Evolutionary conservation across 805 yeast genomes (phyloP).

Genomic region (Ascoidea rubescens): DNA sequence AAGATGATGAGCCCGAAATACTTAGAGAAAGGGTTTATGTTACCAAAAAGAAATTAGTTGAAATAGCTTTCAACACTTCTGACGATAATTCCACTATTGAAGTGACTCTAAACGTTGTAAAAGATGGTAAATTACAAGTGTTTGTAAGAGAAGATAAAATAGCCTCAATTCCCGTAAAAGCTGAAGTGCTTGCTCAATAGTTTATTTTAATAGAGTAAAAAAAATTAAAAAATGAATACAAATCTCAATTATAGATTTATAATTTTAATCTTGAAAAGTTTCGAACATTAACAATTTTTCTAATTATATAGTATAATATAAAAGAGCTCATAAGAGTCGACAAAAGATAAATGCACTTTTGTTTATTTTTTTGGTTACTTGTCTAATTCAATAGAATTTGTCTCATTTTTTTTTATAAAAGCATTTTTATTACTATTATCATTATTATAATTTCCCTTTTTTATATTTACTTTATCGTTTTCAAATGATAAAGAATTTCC

Average conservation of each 20-base stretch:
- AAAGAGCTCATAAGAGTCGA: too few relatives aligned
- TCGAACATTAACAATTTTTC: slow-evolving; percentile 1
- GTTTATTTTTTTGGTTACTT: too few relatives aligned
- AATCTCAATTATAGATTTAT: not conserved
- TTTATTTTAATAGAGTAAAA: not conserved
- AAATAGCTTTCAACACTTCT: slow-evolving; percentile 60
- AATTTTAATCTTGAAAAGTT: not conserved
- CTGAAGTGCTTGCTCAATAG: slow-evolving; percentile 23
- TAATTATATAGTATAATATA: too few relatives aligned
- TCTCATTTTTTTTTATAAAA: too few relatives aligned
- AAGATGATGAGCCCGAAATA: slow-evolving; percentile 86
- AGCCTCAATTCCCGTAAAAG: slow-evolving; percentile 42
- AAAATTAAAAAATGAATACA: not conserved
- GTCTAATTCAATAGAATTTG: too few relatives aligned
- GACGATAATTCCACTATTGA: slow-evolving; percentile 55
- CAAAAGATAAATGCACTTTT: too few relatives aligned
- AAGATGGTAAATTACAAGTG: slow-evolving; percentile 44
- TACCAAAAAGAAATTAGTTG: slow-evolving; percentile 65
- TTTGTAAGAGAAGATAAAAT: slow-evolving; percentile 51
- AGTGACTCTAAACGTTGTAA: slow-evolving; percentile 37
- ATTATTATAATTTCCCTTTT: slow-evolving; percentile 2
- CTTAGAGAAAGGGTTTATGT: slow-evolving; percentile 59
- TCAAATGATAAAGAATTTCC: too few relatives aligned
- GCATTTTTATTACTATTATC: too few relatives aligned
- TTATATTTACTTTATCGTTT: too few relatives aligned